Evolutionary conservation across 2,329 filamentous ascomycete species (phyloP).

Genomic region (Cercospora zeae-maydis): DNA sequence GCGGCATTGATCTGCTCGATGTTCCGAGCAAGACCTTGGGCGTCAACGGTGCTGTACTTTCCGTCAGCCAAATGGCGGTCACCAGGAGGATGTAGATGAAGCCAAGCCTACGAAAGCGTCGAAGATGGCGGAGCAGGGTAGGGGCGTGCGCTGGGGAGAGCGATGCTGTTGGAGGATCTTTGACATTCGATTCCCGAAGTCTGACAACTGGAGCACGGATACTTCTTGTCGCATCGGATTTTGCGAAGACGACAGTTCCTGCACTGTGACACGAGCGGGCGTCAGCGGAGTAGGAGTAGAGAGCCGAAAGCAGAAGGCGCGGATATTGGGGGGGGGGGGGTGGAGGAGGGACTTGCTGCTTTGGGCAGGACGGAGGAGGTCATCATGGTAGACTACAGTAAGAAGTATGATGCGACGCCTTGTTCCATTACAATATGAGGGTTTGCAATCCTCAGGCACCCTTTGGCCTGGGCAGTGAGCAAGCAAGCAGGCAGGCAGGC

Average conservation of each 20-base stretch:
- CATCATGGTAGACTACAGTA: too few species aligned
- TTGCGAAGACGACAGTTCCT: conserved; percentile 14
- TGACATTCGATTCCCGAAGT: conserved; percentile 16
- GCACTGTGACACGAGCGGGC: conserved; percentile 2
- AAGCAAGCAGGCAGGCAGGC: too few species aligned
- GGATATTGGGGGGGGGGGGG: too few species aligned
- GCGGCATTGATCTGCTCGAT: conserved; percentile 15
- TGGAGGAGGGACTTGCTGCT: conserved; percentile 7
- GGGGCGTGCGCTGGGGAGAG: neutral
- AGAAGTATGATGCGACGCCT: too few species aligned
- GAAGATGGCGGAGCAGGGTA: neutral
- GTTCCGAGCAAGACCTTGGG: conserved; percentile 2
- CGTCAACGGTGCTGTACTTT: neutral
- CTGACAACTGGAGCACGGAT: conserved; percentile 16
- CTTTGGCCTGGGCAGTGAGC: too few species aligned
- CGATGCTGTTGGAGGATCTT: conserved; percentile 1
- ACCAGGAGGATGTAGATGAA: neutral
- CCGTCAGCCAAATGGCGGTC: neutral
- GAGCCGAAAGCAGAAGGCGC: too few species aligned
- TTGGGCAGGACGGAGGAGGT: conserved; percentile 11
- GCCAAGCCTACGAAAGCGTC: neutral
- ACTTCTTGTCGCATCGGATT: conserved; percentile 17
- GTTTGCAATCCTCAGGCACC: too few species aligned
- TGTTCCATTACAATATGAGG: too few species aligned
- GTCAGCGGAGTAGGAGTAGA: too few species aligned